Evolutionary conservation across 345 rosid genomes (phyloP), one percentile per base, ranked within the genome.

Genomic region (Moricandia moricandioides): DNA sequence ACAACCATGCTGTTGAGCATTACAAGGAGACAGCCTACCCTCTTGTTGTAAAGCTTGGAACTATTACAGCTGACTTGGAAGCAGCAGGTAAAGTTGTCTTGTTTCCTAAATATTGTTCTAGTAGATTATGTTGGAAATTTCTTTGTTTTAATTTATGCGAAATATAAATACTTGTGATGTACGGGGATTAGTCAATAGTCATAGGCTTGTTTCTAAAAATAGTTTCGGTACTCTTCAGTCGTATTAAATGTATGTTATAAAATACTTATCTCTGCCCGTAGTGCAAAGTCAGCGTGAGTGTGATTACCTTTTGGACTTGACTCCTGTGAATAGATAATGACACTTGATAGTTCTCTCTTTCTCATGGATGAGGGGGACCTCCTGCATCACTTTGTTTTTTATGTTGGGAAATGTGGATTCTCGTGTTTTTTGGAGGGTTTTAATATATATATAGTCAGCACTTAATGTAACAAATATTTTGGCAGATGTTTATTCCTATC

Each of bases 401-500:
- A 60, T 45, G 62, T 26, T 65, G 37, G 45, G 12, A 57, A 16
- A 60, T 72, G 56, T 58, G 27, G 56, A 12, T 65, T 59, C 6
- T 78, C 26, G 45, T 67, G 31, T 54, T 72, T 24, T 51, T 66
- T 52, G 59, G 68, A 60, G 35, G 54, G 70, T 31, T 69, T 16
- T 14, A 4, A 47, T 63, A 11, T 64, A 56, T 69, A 27, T 27
- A n/a, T n/a, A n/a, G n/a, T 77, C 73, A 70, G 80, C 73, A 80
- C 85, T 84, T 67, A 87, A 75, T 18, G 56, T 79, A 67, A 65
- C 73, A 81, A 74, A 58, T 81, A 49, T 83, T 85, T 90, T 88
- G 98, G 92, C 95, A 88, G 99, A 96, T 76, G 96, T 96, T 85
- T 96, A 82, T 82, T 96, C 98, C 62, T 96, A 96, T 83, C 91